phyloP scores from a whole-genome alignment of 2,329 filamentous ascomycete genomes.

The Fusarium oligoseptatum region DNA sequence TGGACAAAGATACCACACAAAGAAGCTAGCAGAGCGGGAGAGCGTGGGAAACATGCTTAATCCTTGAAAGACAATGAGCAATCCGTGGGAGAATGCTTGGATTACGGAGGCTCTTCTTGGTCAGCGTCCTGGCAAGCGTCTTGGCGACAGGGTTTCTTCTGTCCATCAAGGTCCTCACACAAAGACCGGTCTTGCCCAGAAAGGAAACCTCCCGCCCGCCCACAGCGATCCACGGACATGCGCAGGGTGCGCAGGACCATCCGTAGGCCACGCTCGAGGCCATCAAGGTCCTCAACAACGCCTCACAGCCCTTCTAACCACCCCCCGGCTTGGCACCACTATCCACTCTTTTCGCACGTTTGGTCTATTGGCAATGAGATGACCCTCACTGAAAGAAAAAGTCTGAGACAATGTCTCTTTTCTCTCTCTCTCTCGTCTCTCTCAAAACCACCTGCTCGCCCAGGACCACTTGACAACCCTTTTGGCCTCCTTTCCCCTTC shows the following conservation, averaged over 20 bases:
- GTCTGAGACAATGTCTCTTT: slow-evolving; percentile 34
- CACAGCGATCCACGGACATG: slow-evolving; percentile 11
- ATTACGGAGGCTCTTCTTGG: slow-evolving; percentile 13
- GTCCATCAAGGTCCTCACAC: slow-evolving; percentile 41
- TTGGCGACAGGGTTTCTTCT: slow-evolving; percentile 38
- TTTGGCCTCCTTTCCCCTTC: slow-evolving; percentile 5
- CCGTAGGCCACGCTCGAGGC: slow-evolving; percentile 21
- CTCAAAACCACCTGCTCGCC: background rate
- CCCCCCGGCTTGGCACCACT: slow-evolving; percentile 26
- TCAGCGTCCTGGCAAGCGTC: background rate
- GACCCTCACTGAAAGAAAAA: slow-evolving; percentile 9
- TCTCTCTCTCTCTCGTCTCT: background rate
- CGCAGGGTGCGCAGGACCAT: background rate
- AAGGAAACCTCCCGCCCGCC: slow-evolving; percentile 30
- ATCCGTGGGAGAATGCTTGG: slow-evolving; percentile 8
- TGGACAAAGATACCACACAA: background rate
- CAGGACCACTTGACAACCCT: slow-evolving; percentile 16
- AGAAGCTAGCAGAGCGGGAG: background rate
- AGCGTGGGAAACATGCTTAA: slow-evolving; percentile 2
- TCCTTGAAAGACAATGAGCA: slow-evolving; percentile 1
- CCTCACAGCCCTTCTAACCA: slow-evolving; percentile 6
- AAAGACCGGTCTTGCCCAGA: slow-evolving; percentile 17
- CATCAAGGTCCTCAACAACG: slow-evolving; percentile 40
- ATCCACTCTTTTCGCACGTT: slow-evolving; percentile 26
- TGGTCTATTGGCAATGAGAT: slow-evolving; percentile 17